Evolutionary conservation across 2,329 filamentous ascomycete genomes (phyloP).

Genomic region (Aspergillus niger): DNA sequence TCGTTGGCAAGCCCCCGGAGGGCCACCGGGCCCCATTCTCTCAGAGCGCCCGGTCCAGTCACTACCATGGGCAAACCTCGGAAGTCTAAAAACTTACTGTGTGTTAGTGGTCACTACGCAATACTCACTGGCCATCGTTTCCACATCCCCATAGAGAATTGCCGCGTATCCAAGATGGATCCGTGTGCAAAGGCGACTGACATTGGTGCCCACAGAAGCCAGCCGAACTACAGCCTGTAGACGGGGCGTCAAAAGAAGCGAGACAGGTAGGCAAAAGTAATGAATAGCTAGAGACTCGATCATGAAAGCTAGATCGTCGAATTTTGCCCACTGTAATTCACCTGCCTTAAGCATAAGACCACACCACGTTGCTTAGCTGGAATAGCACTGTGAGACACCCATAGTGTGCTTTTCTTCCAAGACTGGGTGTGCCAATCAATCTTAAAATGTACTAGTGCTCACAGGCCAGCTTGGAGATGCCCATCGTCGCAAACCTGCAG

Average conservation of each 20-base stretch:
- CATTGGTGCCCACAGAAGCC: background rate
- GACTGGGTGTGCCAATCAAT: too few relatives aligned
- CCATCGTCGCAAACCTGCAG: background rate
- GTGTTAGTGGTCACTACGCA: background rate
- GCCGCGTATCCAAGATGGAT: conserved; percentile 1
- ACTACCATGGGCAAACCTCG: conserved; percentile 1
- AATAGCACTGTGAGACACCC: background rate
- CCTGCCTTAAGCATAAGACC: too few relatives aligned
- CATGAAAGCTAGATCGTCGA: too few relatives aligned
- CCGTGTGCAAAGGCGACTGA: background rate
- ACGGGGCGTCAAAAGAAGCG: background rate
- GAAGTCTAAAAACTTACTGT: background rate
- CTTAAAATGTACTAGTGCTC: background rate
- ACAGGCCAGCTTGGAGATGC: background rate
- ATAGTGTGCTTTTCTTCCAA: background rate
- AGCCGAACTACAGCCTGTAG: background rate
- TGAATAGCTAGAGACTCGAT: background rate
- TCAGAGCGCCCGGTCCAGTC: conserved; percentile 3
- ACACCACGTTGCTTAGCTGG: background rate
- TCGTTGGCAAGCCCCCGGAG: background rate
- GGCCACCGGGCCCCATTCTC: background rate
- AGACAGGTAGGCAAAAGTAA: background rate
- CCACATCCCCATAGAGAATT: conserved; percentile 5
- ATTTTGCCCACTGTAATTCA: background rate
- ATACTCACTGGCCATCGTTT: background rate